phyloP scores from a whole-genome alignment of 805 yeast species.

The Tetrapisispora pingtungensis region DNA sequence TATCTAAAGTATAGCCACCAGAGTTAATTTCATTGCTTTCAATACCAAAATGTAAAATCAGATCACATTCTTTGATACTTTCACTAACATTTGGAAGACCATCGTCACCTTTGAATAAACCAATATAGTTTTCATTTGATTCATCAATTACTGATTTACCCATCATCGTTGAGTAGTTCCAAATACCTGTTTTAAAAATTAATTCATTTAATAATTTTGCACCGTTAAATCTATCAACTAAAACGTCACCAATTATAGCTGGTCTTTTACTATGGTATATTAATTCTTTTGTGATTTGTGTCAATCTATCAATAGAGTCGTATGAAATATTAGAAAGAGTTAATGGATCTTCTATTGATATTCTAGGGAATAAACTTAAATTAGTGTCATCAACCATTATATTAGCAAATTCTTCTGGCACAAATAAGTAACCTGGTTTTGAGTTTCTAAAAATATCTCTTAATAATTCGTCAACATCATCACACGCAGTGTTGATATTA shows the following conservation, averaged over 20 bases:
- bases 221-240: conserved; percentile 52
- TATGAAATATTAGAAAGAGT: not conserved
- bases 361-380: conserved; percentile 12
- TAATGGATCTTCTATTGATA: conserved; percentile 3
- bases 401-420: conserved; percentile 65
- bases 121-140: conserved; percentile 50
- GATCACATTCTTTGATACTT: conserved; percentile 49
- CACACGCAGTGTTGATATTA: conserved; percentile 35
- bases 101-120: conserved; percentile 59
- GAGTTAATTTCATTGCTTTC: conserved; percentile 57
- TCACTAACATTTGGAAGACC: conserved; percentile 41
- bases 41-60: conserved; percentile 63
- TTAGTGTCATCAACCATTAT: conserved; percentile 14
- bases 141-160: conserved; percentile 74
- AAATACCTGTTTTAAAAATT: conserved; percentile 36
- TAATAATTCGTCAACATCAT: conserved; percentile 61
- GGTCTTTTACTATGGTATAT: conserved; percentile 50
- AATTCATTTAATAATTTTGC: conserved; percentile 39
- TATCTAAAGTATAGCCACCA: conserved; percentile 47
- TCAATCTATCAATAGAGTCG: conserved; percentile 1
- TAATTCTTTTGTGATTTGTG: conserved; percentile 37
- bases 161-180: conserved; percentile 50
- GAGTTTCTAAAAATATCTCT: conserved; percentile 42
- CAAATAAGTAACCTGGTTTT: conserved; percentile 72
- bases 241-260: conserved; percentile 59